phyloP scores from a whole-genome alignment of 2,329 filamentous ascomycete species.

The Penicillium sp. region DNA sequence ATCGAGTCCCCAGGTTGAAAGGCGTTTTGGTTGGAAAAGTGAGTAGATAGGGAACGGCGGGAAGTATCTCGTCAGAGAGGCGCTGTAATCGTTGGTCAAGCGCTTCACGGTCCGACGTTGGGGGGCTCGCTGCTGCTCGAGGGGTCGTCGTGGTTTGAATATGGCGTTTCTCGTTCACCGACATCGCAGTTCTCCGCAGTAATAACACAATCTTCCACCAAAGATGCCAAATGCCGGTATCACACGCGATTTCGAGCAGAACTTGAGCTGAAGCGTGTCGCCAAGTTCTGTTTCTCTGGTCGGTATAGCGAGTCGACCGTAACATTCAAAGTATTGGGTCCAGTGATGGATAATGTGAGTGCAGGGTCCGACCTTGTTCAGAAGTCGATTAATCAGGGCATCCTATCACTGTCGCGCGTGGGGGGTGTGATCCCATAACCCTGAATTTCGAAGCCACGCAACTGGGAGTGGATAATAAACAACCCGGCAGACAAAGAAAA shows the following conservation, averaged over 20 bases:
- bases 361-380: conserved; percentile 16
- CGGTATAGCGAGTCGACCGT: background rate
- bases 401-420: conserved; percentile 13
- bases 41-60: conserved; percentile 47
- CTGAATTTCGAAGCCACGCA: background rate
- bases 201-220: conserved; percentile 16
- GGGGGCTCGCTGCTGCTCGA: conserved; percentile 21
- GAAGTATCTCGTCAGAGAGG: conserved; percentile 45
- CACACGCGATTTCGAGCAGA: conserved; percentile 6
- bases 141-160: conserved; percentile 28
- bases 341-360: conserved; percentile 10
- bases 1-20: conserved; percentile 44
- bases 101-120: conserved; percentile 28
- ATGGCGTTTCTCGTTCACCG: conserved; percentile 36
- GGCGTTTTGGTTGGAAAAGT: conserved; percentile 49
- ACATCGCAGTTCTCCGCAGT: conserved; percentile 39
- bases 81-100: conserved; percentile 40
- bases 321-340: conserved; percentile 23
- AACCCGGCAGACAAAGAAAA: conserved; percentile 6
- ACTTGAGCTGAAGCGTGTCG: background rate
- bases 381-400: conserved; percentile 17
- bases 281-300: background rate
- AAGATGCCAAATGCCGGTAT: conserved; percentile 11
- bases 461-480: background rate
- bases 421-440: conserved; percentile 11